These are phyloP conservation scores for Paraphoma sp. DNA, from an alignment of 2,329 filamentous ascomycete genomes.

Conservation along the genomic window DNA sequence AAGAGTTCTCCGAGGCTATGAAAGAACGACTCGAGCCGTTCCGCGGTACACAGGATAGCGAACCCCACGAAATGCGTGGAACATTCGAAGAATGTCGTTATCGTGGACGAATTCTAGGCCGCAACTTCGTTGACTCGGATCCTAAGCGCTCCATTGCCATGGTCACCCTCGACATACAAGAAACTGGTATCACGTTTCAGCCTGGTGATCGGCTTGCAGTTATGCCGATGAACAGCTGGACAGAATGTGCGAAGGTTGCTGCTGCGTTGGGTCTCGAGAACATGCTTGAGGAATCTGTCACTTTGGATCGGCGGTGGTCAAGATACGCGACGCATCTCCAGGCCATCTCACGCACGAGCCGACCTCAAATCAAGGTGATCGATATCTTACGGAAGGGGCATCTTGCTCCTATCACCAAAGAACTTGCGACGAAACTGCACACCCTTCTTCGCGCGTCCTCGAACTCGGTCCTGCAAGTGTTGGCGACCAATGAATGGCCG, in stretches of 20 bases:
- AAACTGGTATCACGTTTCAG: slow-evolving; percentile 61
- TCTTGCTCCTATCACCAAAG: slow-evolving; percentile 31
- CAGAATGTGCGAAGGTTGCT: slow-evolving; percentile 62
- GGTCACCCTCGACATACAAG: slow-evolving; percentile 60
- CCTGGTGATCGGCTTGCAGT: slow-evolving; percentile 62
- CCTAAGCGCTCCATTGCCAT: slow-evolving; percentile 55
- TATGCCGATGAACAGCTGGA: slow-evolving; percentile 63
- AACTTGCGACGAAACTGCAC: slow-evolving; percentile 30
- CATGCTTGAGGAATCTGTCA: slow-evolving; percentile 53
- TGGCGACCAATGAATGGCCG: slow-evolving; percentile 34
- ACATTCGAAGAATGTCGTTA: slow-evolving; percentile 64
- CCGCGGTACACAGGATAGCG: slow-evolving; percentile 54
- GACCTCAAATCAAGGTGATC: slow-evolving; percentile 24
- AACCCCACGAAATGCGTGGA: slow-evolving; percentile 62
- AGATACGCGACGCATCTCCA: slow-evolving; percentile 44
- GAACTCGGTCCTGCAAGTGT: slow-evolving; percentile 26
- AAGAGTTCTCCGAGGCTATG: slow-evolving; percentile 60
- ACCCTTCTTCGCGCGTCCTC: slow-evolving; percentile 30
- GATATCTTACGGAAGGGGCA: slow-evolving; percentile 32
- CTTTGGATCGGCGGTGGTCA: slow-evolving; percentile 52
- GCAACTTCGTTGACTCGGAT: slow-evolving; percentile 58
- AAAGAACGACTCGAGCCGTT: slow-evolving; percentile 61
- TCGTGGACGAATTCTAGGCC: slow-evolving; percentile 53
- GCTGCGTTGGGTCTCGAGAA: slow-evolving; percentile 59
- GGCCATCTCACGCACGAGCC: slow-evolving; percentile 12